Evolutionary conservation across 2,329 filamentous ascomycete genomes (phyloP), one percentile per base, ranked within the genome.

Genomic region (Phoma sp.): DNA sequence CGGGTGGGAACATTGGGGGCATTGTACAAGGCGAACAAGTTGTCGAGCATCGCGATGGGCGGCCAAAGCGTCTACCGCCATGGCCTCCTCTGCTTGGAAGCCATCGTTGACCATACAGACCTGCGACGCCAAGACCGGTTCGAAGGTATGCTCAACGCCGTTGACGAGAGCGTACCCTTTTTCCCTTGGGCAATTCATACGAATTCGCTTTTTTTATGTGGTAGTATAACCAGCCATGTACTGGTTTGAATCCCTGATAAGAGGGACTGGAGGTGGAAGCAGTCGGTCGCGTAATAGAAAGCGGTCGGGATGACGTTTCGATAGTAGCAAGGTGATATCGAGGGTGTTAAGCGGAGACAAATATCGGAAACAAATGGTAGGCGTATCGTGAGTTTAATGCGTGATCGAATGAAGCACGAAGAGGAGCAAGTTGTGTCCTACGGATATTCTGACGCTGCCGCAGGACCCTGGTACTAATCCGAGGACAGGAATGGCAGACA

Each of bases 1-100:
- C 1, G 89, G 87, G 38, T 78, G 79, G 3, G 87, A 90, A 73
- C 93, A 96, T 58, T 83, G 78, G 9, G 82, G 82, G 71, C 93
- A 97, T 75, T 96, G 91, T 47, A 95, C 82, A 36, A 95, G 78
- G 38, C 87, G 87, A 57, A 96, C 81, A 49, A 92, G 79, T 52
- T 83, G 78, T 60, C 89, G 82, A 14, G 85, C 83, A 69, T 87
- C 80, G 59, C 78, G 75, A 60, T 80, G 76, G 29, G 83, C 79
- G 58, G 79, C 77, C 55, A 84, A 73, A 47, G 71, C 73, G 39
- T 60, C 64, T 47, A 66, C 62, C 52, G 70, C 71, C 61, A 63
- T 62, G 59, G 72, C 67, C 62, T 73, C 71, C 62, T 73, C 71
- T 53, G 57, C 49, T 30, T 64, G 43, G 48, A 57, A 47, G 30